Base-by-base conservation (phyloP, 495 filamentous ascomycete species). In the Lophiotrema nucula region DNA sequence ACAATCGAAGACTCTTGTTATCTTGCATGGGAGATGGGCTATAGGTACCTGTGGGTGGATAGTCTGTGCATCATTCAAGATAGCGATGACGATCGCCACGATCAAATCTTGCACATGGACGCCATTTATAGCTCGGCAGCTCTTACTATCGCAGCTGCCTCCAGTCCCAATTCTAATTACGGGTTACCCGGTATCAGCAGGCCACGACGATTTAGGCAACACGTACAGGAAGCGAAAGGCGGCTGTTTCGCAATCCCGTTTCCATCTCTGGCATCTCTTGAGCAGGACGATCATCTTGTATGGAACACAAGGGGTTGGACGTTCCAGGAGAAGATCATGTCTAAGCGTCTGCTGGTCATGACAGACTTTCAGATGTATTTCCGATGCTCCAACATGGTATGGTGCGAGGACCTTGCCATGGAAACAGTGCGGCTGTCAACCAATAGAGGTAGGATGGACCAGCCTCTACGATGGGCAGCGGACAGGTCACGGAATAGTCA, bases 21-120 rank as follows among this genome's bases (percentile, higher is more conserved):
- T 4, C 12, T 51, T n/a, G 10, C 27, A 10, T 15, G 27, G 21
- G 6, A 4, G 11, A 4, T 51, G 4, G 47, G 47, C 6, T 15
- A 24, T 4, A 16, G 22, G 26, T 47, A 47, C 22, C 13, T 47
- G 13, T 47, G 44, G 44, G 22, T 47, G 4, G 44, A 51, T 21
- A 16, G n/a, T 11, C 18, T 51, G 6, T 51, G 47, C 27, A 51
- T 51, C 21, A 21, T 51, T 5, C 47, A 51, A 38, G 27, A 51
- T 18, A 27, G 37, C 37, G 12, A 8, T 12, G 47, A 16, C 12
- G 47, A 51, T n/a, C 8, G 23, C 8, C 12, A 12, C 8, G 18
- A 11, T 19, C 25, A 51, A 27, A 51, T 51, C 11, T 3, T 10
- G 27, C 12, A 38, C 33, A 38, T 51, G 45, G 45, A 22, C 26